Base-by-base conservation (phyloP, 1,284 basidiomycete genomes). In the Chiua sp. region DNA sequence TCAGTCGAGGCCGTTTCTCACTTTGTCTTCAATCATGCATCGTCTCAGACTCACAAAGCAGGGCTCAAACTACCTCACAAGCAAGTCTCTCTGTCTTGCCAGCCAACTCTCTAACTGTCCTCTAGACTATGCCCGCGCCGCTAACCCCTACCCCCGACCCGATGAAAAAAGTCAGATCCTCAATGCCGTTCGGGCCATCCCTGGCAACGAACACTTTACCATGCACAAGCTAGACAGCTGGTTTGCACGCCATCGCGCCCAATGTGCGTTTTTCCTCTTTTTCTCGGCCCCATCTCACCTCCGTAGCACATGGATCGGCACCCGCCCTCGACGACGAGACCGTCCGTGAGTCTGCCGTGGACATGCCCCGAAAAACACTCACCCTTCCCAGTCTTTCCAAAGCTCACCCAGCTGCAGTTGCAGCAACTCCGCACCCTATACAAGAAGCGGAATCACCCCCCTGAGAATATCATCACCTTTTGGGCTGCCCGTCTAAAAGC, bases 401-500 rank as follows among this genome's bases (percentile, higher is more conserved):
- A 63, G 35, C 60, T 73, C n/a, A 64, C 63, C 1, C 62, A 67
- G 0, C 59, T 11, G 1, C 70, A 75, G 22, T 60, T 74, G 20
- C 57, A 60, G 7, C 67, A 68, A 5, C 68, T 73, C 30, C 63
- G 71, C 0, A 49, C 52, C 1, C 39, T 73, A 2, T 59, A 70
- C 35, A 63, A 42, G 18, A 68, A 63, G 48, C 51, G 60, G 13
- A 6, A 47, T 0, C 55, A 63, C 2, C 74, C 72, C 2, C 18
- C 63, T 0, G 71, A 73, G 1, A 57, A 53, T 16, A 63, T 76
- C 51, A 49, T 73, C 51, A 61, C 60, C 0, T 70, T 73, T 30
- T 73, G 72, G 72, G 70, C 72, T 8, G 35, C 32, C 2, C 68
- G 72, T 2, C 37, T 73, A 30, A 47, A 47, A 2, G 73, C 58